A percentile compares a stretch with the other conserved stretches of the same genome.
These are phyloP conservation scores for Ambrosiella xylebori DNA, from an alignment of 2,329 filamentous ascomycete genomes.

Conservation along the genomic window DNA sequence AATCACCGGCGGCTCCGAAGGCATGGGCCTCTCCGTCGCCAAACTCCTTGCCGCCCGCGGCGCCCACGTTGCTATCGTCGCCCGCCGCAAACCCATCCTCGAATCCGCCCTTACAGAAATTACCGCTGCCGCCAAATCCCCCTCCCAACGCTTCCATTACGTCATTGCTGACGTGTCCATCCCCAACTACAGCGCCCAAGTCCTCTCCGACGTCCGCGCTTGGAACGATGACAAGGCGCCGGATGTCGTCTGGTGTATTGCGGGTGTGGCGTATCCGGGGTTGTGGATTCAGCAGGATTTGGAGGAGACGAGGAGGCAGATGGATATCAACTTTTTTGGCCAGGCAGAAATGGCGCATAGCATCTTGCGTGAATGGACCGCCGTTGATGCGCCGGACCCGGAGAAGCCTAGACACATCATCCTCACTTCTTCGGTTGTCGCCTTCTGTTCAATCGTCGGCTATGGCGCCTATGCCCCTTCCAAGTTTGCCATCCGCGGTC, in stretches of 20 bases:
- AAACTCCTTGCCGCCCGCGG: constrained; percentile 63
- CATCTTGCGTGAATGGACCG: constrained; percentile 58
- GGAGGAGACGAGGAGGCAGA: constrained; percentile 52
- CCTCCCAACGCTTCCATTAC: constrained; percentile 61
- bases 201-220: constrained; percentile 52
- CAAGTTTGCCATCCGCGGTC: constrained; percentile 68
- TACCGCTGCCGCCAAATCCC: constrained; percentile 42
- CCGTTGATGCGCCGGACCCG: constrained; percentile 13
- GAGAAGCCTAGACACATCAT: constrained; percentile 52
- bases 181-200: constrained; percentile 47
- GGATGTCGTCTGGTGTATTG: constrained; percentile 84
- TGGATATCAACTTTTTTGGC: constrained; percentile 88
- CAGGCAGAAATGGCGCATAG: constrained; percentile 73
- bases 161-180: constrained; percentile 69
- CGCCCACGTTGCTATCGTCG: constrained; percentile 71
- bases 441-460: constrained; percentile 61
- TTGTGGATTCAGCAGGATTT: constrained; percentile 63
- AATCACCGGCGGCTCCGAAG: constrained; percentile 81
- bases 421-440: constrained; percentile 64
- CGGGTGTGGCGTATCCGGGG: constrained; percentile 54
- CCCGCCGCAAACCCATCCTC: constrained; percentile 61
- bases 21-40: constrained; percentile 67
- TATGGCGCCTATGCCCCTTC: constrained; percentile 71
- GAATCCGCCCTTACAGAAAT: constrained; percentile 47
- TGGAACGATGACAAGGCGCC: constrained; percentile 64